Conservation (phyloP, 1,284 basidiomycete species). For the Fomitopsis schrenkii region DNA sequence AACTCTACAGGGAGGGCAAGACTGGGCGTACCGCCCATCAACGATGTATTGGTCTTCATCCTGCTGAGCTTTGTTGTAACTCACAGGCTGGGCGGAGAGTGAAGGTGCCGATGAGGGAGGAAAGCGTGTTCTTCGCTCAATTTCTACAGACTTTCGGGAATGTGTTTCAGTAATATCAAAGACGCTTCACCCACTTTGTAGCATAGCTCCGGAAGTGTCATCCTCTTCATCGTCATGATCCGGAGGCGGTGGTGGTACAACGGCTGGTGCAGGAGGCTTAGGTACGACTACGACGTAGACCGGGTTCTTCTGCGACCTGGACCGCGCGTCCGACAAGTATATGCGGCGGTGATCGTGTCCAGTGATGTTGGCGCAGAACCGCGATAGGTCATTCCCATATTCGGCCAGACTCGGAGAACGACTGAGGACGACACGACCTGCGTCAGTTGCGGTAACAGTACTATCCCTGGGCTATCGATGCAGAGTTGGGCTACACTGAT, state of each 20-base stretch:
- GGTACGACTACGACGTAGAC: not conserved
- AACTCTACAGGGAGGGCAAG: not conserved
- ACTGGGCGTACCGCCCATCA: not conserved
- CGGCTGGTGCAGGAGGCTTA: not conserved
- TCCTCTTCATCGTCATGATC: not conserved
- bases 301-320: not conserved
- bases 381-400: not conserved
- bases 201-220: not conserved
- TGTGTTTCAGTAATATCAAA: not conserved
- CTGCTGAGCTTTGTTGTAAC: not conserved
- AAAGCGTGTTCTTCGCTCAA: not conserved
- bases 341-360: not conserved
- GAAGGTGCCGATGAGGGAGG: not conserved
- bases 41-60: not conserved
- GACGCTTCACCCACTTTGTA: not conserved
- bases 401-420: not conserved
- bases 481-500: not conserved
- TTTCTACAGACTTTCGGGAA: not conserved
- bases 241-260: not conserved
- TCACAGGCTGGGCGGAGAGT: not conserved
- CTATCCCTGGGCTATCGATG: not conserved
- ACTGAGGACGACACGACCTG: not conserved
- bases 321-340: not conserved
- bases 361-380: not conserved
- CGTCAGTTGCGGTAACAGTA: not conserved